Percentiles rank a stretch among this genome's conserved stretches.
Evolutionary conservation across 2,329 filamentous ascomycete species (phyloP).

Genomic region (Colletotrichum chrysophilum): DNA sequence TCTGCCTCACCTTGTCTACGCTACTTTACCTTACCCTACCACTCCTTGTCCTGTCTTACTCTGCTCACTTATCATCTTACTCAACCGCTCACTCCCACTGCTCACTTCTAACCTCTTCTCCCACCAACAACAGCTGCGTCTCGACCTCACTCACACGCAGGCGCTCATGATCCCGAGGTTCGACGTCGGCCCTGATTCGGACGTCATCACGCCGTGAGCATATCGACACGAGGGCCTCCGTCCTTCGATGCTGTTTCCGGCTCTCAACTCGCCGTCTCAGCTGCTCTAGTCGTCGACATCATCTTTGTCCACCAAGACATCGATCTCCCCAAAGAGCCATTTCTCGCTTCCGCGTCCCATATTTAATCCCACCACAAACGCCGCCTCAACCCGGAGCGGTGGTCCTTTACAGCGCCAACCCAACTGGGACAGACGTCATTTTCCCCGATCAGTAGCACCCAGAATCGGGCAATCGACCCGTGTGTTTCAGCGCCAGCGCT

Average conservation of each 20-base stretch:
- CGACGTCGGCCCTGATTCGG: neutral
- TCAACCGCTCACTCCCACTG: neutral
- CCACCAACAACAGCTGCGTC: neutral
- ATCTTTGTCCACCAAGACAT: neutral
- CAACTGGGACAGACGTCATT: slow-evolving; percentile 8
- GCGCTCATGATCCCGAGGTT: neutral
- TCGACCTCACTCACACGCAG: neutral
- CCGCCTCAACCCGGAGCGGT: neutral
- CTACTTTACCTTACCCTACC: neutral
- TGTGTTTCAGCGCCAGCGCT: slow-evolving; percentile 14
- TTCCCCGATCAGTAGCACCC: neutral
- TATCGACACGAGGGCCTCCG: neutral
- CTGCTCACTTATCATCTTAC: neutral
- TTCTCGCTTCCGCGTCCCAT: slow-evolving; percentile 7
- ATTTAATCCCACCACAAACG: neutral
- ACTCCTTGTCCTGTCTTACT: neutral
- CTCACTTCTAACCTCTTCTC: neutral
- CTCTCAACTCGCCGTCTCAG: neutral
- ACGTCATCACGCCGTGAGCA: neutral
- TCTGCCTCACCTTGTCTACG: neutral
- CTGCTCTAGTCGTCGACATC: neutral
- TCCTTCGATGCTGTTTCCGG: neutral
- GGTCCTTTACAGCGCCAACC: neutral
- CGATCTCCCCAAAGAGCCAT: neutral
- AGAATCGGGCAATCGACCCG: slow-evolving; percentile 1